Base-by-base conservation (phyloP, 805 yeast species). In the Yueomyces sp. region DNA sequence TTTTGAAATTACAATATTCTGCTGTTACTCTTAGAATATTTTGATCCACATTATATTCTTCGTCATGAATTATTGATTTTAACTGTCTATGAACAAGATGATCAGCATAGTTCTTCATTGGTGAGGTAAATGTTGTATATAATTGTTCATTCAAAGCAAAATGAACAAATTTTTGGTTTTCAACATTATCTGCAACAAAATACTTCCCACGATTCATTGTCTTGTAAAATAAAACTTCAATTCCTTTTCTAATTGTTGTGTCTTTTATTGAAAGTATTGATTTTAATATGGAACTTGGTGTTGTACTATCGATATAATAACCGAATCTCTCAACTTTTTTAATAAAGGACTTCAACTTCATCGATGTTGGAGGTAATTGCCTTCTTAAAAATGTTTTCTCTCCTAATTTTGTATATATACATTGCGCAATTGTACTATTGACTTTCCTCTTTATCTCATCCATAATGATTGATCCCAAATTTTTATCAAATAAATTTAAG, bases 101-200 rank as follows among this genome's bases (percentile, higher is more conserved):
- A 61, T 92, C 98, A 1, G 95, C 87, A 60, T 88, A 92, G 54
- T 98, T 74, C 60, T 94, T 76, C 57, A 86, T 68, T 12, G 98
- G 97, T 1, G 94, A 76, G n/a, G 85, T 82, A 67, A 88, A 88
- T 63, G 90, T 96, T 0, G 97, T 85, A 61, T 85, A 92, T 39
- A 86, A 67, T 30, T 96, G 94, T 45, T 83, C 61, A 50, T 86
- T 86, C 58, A 81, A 76, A 56, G 84, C 74, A 63, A 83, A 92
- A 55, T 90, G 95, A 8, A 80, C 81, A 57, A 73, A 76, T 47
- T 73, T 77, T 50, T 81, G 90, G 3, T 85, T 77, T 51, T 86
- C 94, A 42, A 79, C 81, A 57, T 79, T 81, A 31, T 95, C 96
- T 7, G 96, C 94, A 56, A 87, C 76, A 48, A 78, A 82, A 59